Base-by-base conservation (phyloP, 2,329 filamentous ascomycete genomes). In the Cordyceps tenuipes region DNA sequence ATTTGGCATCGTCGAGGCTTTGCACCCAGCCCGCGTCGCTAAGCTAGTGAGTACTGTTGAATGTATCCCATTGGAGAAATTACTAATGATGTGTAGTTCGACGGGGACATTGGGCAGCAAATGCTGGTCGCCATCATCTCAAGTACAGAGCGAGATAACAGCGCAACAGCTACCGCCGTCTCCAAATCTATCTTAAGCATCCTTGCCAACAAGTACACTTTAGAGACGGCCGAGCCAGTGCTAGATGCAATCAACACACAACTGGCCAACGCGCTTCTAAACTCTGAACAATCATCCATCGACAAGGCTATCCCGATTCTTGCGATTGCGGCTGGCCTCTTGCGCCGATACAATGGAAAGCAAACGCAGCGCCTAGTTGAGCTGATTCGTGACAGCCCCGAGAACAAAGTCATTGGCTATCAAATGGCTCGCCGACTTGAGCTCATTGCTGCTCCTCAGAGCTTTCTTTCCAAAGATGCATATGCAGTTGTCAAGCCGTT, bases 401-500 rank as follows among this genome's bases (percentile, higher is more conserved):
- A 67, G 12, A 70, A 71, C 59, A 60, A 62, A 21, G 62, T 62
- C 23, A 68, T 70, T 34, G 78, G 76, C 13, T 69, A 75, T 54
- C 67, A 69, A 8, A 71, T 81, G 50, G 76, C 75, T 1, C 72
- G 73, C 5, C 71, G 73, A 0, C 66, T 81, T 17, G 75, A 79
- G 29, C 70, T 73, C 55, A 67, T 81, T 9, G 73, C 79, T 47
- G 71, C 72, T 3, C 70, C 73, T 5, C 75, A 76, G 57, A 66
- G 68, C 1, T 68, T 71, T 34, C 69, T 80, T 1, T 69, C 68
- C 17, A 69, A 75, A 51, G 73, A 76, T 5, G 73, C 72, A 63
- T 77, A 76, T 59, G 77, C 76, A 4, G 63, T 75, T 2, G 68
- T 78, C 36, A 77, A 76, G 63, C 75, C 75, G 3, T 70, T 82